Percentiles rank a stretch among this genome's conserved stretches.
phyloP scores from a whole-genome alignment of 768 basidiomycete species.

The Kwoniella europaea region DNA sequence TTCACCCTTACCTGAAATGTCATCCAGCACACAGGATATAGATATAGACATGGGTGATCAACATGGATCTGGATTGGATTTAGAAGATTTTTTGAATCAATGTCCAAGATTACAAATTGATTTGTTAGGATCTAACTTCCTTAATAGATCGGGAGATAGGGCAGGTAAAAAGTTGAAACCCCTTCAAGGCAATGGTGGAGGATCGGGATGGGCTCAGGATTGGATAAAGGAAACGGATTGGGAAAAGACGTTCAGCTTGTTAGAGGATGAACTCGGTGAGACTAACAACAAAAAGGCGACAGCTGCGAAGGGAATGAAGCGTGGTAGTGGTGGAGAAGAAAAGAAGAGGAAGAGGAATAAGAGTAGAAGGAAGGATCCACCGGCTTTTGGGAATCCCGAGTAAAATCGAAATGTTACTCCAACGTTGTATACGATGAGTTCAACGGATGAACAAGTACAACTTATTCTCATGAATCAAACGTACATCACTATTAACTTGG shows the following conservation, averaged over 20 bases:
- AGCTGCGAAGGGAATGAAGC: neutral
- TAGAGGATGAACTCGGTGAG: constrained; percentile 22
- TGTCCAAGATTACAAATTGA: constrained; percentile 45
- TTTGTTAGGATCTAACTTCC: constrained; percentile 48
- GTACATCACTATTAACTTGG: too few species aligned
- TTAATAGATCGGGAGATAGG: constrained; percentile 47
- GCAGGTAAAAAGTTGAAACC: constrained; percentile 55
- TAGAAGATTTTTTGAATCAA: constrained; percentile 19
- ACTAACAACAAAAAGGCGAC: too few species aligned
- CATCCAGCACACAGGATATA: neutral
- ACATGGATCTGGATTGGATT: constrained; percentile 11
- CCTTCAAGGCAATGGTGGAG: constrained; percentile 40
- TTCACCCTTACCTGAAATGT: constrained; percentile 20
- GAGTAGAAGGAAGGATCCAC: constrained; percentile 50
- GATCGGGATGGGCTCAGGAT: constrained; percentile 52
- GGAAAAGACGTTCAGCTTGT: constrained; percentile 25
- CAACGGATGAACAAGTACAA: too few species aligned
- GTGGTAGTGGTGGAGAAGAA: neutral
- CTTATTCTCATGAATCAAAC: too few species aligned
- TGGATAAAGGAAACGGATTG: constrained; percentile 47
- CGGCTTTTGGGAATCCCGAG: constrained; percentile 38
- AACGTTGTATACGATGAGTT: too few species aligned
- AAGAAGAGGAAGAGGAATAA: constrained; percentile 36
- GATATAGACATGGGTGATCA: neutral
- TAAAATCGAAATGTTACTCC: neutral